phyloP scores from a whole-genome alignment of 352 stramenopile species.

The Phytopythium chamaehyphon region DNA sequence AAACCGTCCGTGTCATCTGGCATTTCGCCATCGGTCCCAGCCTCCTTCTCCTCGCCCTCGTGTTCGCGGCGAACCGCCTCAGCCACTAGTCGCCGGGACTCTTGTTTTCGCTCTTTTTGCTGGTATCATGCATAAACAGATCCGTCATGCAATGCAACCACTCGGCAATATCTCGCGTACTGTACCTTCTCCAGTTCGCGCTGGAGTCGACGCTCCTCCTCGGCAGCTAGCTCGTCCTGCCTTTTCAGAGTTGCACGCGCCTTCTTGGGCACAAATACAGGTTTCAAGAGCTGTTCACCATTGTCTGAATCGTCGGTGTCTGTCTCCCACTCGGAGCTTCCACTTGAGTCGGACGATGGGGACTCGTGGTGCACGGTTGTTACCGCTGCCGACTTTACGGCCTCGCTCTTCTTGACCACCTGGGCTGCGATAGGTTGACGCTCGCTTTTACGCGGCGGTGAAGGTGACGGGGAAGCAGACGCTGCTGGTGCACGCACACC shows the following conservation, averaged over 20 bases:
- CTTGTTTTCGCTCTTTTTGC: slow-evolving; percentile 50
- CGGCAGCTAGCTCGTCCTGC: slow-evolving; percentile 70
- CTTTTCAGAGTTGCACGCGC: slow-evolving; percentile 79
- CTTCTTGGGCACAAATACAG: slow-evolving; percentile 90
- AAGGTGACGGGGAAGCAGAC: not conserved
- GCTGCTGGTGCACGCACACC: too few species aligned
- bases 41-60: slow-evolving; percentile 30
- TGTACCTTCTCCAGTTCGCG: slow-evolving; percentile 49
- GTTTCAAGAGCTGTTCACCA: slow-evolving; percentile 82
- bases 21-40: slow-evolving; percentile 82
- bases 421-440: slow-evolving; percentile 26
- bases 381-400: not conserved
- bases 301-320: slow-evolving; percentile 75
- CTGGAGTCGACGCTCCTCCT: slow-evolving; percentile 62
- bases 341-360: slow-evolving; percentile 40
- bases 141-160: not conserved
- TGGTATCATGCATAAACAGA: slow-evolving; percentile 6
- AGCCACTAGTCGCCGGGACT: slow-evolving; percentile 70
- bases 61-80: slow-evolving; percentile 74
- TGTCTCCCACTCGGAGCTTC: slow-evolving; percentile 74
- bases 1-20: slow-evolving; percentile 88
- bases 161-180: not conserved
- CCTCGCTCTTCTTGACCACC: slow-evolving; percentile 27
- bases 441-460: slow-evolving; percentile 5
- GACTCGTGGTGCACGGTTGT: slow-evolving; percentile 4